Percentiles rank a stretch among this genome's conserved stretches.
phyloP scores from a whole-genome alignment of 148 eudicot genomes.

The Hydrangea macrophylla region DNA sequence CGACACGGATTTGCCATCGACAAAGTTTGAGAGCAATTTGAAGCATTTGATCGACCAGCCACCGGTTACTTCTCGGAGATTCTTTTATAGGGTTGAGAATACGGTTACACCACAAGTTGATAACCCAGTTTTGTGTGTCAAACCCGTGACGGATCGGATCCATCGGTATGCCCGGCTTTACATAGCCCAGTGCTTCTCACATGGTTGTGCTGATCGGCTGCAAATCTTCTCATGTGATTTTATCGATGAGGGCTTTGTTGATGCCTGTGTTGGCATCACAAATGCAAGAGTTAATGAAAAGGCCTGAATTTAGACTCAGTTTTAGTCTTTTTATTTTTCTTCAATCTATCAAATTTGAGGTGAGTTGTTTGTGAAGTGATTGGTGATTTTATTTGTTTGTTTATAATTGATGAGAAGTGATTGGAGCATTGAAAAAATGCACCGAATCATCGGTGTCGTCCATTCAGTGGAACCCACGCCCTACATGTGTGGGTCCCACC shows the following conservation, averaged over 20 bases:
- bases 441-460: too few species aligned
- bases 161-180: slow-evolving; percentile 72
- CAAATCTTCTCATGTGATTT: slow-evolving; percentile 89
- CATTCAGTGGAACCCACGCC: too few species aligned
- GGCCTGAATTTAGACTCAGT: slow-evolving; percentile 11
- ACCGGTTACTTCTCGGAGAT: slow-evolving; percentile 47
- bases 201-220: slow-evolving; percentile 55
- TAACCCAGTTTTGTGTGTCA: slow-evolving; percentile 78
- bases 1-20: slow-evolving; percentile 79
- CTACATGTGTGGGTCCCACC: too few species aligned
- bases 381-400: background rate
- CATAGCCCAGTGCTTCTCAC: slow-evolving; percentile 53
- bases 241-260: slow-evolving; percentile 78
- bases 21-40: slow-evolving; percentile 85
- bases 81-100: slow-evolving; percentile 84
- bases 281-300: slow-evolving; percentile 67
- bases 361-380: background rate
- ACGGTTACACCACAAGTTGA: slow-evolving; percentile 92
- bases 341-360: background rate
- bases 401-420: too few species aligned
- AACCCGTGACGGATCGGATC: slow-evolving; percentile 75
- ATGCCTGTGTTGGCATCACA: slow-evolving; percentile 82
- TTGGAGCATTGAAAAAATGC: too few species aligned
- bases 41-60: slow-evolving; percentile 69
- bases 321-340: background rate